Conservation (phyloP, 352 stramenopile genomes). For the Phytophthora pinifolia region DNA sequence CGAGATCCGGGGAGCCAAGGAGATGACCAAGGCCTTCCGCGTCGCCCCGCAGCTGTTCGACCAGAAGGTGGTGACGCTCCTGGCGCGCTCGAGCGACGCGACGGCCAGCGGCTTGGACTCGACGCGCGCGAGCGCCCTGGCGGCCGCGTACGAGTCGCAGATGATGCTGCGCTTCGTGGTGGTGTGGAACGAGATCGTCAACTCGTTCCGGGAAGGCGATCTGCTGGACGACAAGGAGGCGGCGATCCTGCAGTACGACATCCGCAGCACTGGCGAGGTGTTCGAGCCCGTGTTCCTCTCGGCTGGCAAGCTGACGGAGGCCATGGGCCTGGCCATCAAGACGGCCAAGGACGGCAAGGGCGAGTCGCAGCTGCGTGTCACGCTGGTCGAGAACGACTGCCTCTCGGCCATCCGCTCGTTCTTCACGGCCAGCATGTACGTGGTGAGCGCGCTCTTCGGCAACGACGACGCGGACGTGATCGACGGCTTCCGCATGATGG, state of each 20-base stretch:
- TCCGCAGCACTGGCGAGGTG: constrained; percentile 82
- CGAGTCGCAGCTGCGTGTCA: constrained; percentile 77
- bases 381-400: constrained; percentile 80
- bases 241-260: constrained; percentile 81
- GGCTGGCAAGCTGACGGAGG: constrained; percentile 80
- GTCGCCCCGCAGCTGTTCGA: constrained; percentile 78
- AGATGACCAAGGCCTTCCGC: constrained; percentile 78
- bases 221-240: constrained; percentile 79
- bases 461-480: constrained; percentile 81
- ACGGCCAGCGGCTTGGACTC: constrained; percentile 42
- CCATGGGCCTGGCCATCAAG: constrained; percentile 67
- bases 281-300: constrained; percentile 88
- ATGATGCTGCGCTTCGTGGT: constrained; percentile 85
- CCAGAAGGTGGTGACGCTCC: constrained; percentile 69
- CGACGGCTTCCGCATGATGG: constrained; percentile 77
- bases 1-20: constrained; percentile 65
- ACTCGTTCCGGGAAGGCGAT: constrained; percentile 76
- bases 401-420: constrained; percentile 81
- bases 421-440: constrained; percentile 80
- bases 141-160: constrained; percentile 69
- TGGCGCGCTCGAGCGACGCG: constrained; percentile 60
- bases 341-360: constrained; percentile 76
- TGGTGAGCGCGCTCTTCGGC: constrained; percentile 68
- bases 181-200: constrained; percentile 84
- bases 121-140: constrained; percentile 44